phyloP scores from a whole-genome alignment of 2,329 filamentous ascomycete genomes.

The Pyrenophora graminea region DNA sequence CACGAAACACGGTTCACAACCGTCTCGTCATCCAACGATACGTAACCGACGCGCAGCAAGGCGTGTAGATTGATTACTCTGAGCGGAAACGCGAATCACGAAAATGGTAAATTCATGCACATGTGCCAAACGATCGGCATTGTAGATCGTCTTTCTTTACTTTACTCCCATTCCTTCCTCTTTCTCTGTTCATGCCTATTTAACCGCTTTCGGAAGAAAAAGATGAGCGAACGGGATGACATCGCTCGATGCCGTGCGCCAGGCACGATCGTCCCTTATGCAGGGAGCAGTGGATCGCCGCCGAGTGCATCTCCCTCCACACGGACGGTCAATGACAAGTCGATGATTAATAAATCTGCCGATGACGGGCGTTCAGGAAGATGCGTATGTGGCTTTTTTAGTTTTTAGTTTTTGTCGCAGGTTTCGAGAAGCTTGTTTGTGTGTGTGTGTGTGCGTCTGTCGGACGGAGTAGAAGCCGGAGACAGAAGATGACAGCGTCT shows the following conservation, averaged over 20 bases:
- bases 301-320: conserved; percentile 2
- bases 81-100: not conserved
- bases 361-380: not conserved
- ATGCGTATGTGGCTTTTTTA: not conserved
- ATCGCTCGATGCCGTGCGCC: conserved; percentile 11
- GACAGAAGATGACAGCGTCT: no score
- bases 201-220: not conserved
- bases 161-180: not conserved
- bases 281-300: conserved; percentile 2
- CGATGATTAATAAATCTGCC: not conserved
- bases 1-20: not conserved
- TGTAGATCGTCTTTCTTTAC: not conserved
- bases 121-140: no score
- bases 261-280: not conserved
- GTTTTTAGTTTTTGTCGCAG: not conserved
- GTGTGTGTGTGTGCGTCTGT: no score
- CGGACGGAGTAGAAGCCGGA: no score
- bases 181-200: not conserved
- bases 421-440: no score
- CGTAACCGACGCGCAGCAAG: not conserved
- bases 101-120: no score
- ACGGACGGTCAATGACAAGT: no score
- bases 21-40: no score
- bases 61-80: conserved; percentile 1
- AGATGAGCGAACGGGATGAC: not conserved